These are phyloP conservation scores for Phytophthora fragariae DNA, from an alignment of 352 stramenopile species.

Conservation along the genomic window DNA sequence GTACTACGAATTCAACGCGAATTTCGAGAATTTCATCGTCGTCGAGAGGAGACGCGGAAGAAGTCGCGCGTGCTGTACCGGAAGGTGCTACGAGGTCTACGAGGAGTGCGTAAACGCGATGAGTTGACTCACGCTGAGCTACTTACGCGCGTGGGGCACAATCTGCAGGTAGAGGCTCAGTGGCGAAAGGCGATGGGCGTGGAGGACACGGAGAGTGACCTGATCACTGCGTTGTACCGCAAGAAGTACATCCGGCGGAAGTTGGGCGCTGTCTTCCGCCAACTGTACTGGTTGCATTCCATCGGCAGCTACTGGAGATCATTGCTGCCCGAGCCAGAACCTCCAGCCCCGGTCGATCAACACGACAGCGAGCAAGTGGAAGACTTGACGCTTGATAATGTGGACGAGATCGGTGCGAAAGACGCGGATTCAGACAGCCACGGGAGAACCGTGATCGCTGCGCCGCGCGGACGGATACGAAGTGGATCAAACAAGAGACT, in stretches of 20 bases:
- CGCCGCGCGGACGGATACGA: constrained; percentile 17
- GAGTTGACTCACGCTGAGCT: constrained; percentile 63
- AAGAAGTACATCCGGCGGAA: constrained; percentile 66
- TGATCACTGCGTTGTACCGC: constrained; percentile 67
- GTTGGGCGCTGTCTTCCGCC: constrained; percentile 43
- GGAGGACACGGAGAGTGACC: constrained; percentile 56
- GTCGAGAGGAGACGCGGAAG: constrained; percentile 37
- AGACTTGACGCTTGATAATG: not conserved
- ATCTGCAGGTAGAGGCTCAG: constrained; percentile 72
- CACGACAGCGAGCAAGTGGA: constrained; percentile 12
- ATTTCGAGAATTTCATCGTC: constrained; percentile 49
- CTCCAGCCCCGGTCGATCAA: not conserved
- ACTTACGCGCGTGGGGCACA: constrained; percentile 62
- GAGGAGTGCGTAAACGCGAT: constrained; percentile 43
- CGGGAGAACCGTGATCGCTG: constrained; percentile 26
- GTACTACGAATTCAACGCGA: constrained; percentile 56
- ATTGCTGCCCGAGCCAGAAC: constrained; percentile 31
- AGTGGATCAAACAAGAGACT: constrained; percentile 10
- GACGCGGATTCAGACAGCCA: not conserved
- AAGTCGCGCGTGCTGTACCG: constrained; percentile 50
- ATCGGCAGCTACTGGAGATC: constrained; percentile 49
- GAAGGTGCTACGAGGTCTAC: constrained; percentile 64
- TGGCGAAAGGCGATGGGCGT: constrained; percentile 74
- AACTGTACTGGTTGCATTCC: constrained; percentile 37
- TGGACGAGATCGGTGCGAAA: not conserved